Conservation (phyloP, 164 flowering plant genomes). For the Berberis vulgaris region DNA sequence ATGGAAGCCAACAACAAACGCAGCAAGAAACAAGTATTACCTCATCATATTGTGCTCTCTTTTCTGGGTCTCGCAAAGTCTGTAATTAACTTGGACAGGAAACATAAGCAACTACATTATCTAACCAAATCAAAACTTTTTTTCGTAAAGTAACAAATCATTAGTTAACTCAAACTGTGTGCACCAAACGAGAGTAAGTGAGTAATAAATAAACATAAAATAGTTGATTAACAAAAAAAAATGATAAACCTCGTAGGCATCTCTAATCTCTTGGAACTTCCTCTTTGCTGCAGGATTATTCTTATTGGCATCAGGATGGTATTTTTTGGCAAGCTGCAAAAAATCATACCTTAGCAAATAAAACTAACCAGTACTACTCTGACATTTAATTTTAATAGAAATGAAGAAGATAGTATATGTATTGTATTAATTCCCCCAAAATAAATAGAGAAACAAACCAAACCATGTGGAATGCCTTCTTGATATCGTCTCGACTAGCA, state of each 20-base stretch:
- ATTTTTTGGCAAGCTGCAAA: constrained; percentile 89
- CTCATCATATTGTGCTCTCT: constrained; percentile 72
- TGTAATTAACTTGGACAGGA: constrained; percentile 39
- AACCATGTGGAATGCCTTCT: constrained; percentile 77
- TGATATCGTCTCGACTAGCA: constrained; percentile 75
- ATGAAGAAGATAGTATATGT: not conserved
- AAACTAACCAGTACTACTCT: no score
- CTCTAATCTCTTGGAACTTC: constrained; percentile 93
- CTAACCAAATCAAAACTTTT: not conserved
- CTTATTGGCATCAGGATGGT: constrained; percentile 91
- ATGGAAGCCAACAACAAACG: no score
- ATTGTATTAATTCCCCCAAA: not conserved
- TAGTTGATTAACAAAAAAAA: not conserved
- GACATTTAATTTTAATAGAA: not conserved
- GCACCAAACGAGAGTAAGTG: not conserved
- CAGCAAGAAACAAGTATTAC: constrained; percentile 22
- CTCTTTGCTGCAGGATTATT: constrained; percentile 73
- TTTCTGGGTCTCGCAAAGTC: constrained; percentile 67
- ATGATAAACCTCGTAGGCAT: constrained; percentile 79
- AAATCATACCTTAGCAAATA: not conserved
- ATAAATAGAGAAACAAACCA: not conserved
- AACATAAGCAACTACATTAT: constrained; percentile 5
- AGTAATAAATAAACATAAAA: not conserved
- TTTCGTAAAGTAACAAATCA: no score
- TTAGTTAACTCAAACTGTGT: not conserved